Evolutionary conservation across 2,329 filamentous ascomycete genomes (phyloP), one percentile per base, ranked within the genome.

Genomic region (Emmonsiellopsis sp.): DNA sequence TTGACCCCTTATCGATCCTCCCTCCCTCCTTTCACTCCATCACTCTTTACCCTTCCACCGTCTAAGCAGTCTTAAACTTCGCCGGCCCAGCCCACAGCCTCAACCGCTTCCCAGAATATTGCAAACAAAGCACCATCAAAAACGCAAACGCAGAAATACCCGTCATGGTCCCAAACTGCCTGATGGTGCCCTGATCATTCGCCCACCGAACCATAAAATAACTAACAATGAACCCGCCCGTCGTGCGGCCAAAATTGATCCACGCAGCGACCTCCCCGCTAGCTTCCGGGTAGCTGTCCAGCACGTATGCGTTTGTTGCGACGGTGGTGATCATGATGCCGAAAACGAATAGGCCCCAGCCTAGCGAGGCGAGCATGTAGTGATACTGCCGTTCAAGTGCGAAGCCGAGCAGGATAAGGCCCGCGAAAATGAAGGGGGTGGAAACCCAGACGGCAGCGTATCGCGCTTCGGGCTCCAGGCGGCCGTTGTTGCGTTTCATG

Each of bases 391-490:
- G 63, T 56, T 77, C 66, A 1, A 84, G 71, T 1, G 73, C 70
- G 59, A 79, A 77, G 2, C 80, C 80, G 5, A 83, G 66, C 0
- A 80, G 62, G 3, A 79, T 70, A 1, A 82, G 65, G 0, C 78
- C 78, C 1, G 71, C 59, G 2, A 77, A 57, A 65, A 81, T 77
- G 58, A 80, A 72, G 0, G 76, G 71, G 4, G 76, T 69, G 1
- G 73, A 68, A 16, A 79, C 54, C 60, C 73, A 76, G 52, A 76
- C 72, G 42, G 74, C 74, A 7, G 69, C 64, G 11, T 83, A 72
- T 5, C 80, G 76, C 5, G 73, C 75, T 64, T 83, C 80, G 42
- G 81, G 79, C 59, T 81, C 77, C 50, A 83, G 78, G 48, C 68
- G 71, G n/a, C 78, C 78, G 5, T 70, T 62, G 63, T 82, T 74